Evolutionary conservation across 441 rosid genomes (phyloP).

Genomic region (Jatropha podagrica): DNA sequence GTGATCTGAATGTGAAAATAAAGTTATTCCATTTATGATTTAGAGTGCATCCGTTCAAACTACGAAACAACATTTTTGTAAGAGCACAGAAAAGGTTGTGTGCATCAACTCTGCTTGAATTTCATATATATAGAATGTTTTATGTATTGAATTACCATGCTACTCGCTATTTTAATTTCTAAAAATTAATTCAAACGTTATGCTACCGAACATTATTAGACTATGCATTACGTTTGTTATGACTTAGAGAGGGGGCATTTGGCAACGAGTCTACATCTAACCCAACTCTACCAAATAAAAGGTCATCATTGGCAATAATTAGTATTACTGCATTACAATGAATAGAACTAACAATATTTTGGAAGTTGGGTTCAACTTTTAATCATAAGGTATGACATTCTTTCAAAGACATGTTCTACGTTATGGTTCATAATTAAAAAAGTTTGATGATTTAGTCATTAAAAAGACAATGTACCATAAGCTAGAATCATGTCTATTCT

Average conservation of each 20-base stretch:
- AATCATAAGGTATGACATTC: constrained; percentile 32
- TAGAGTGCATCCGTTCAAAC: no score
- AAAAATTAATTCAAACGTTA: no score
- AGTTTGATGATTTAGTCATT: constrained; percentile 14
- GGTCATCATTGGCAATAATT: constrained; percentile 21
- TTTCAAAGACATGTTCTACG: constrained; percentile 27
- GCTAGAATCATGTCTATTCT: constrained; percentile 28
- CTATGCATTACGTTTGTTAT: constrained; percentile 23
- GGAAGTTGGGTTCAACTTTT: constrained; percentile 26
- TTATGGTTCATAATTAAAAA: constrained; percentile 12
- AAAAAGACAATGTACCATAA: constrained; percentile 26
- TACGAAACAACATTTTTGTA: no score
- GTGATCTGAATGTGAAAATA: no score
- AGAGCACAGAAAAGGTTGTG: no score
- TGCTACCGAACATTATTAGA: background rate
- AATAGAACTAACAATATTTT: background rate
- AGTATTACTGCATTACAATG: background rate
- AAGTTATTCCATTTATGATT: no score
- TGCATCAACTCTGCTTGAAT: no score
- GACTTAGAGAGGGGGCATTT: constrained; percentile 20
- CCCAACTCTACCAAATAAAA: constrained; percentile 40
- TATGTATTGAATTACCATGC: no score
- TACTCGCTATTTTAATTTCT: no score
- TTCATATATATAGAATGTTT: no score
- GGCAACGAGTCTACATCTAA: constrained; percentile 38